phyloP scores from a whole-genome alignment of 345 rosid species.

The Eucalyptus brandiana region DNA sequence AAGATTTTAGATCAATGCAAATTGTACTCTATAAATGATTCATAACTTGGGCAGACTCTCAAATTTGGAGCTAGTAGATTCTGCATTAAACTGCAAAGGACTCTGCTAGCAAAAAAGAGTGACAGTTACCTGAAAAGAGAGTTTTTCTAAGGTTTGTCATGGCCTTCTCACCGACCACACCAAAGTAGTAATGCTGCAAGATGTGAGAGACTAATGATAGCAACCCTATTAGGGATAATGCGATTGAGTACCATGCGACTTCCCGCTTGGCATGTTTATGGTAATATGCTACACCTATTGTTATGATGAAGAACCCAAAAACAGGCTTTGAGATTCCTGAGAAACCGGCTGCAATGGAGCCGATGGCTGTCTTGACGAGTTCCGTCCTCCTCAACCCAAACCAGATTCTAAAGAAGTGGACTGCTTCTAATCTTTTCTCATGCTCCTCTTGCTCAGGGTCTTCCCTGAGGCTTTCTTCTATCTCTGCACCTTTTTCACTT shows the following conservation, averaged over 20 bases:
- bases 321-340: slow-evolving; percentile 62
- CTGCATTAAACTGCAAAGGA: too few relatives aligned
- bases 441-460: neutral
- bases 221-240: slow-evolving; percentile 30
- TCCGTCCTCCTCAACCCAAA: slow-evolving; percentile 27
- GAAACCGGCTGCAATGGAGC: slow-evolving; percentile 49
- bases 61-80: too few relatives aligned
- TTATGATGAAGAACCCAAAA: slow-evolving; percentile 51
- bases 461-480: neutral
- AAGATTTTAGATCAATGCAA: too few relatives aligned
- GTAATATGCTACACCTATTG: slow-evolving; percentile 46
- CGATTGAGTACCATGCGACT: slow-evolving; percentile 31
- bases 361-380: slow-evolving; percentile 15
- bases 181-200: slow-evolving; percentile 59
- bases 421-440: neutral
- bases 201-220: slow-evolving; percentile 39
- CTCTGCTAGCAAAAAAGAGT: neutral
- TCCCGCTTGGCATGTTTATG: slow-evolving; percentile 8
- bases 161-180: slow-evolving; percentile 57
- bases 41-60: too few relatives aligned
- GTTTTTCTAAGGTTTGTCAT: slow-evolving; percentile 44
- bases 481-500: neutral
- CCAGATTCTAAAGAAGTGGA: slow-evolving; percentile 48
- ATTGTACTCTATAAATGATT: too few relatives aligned
- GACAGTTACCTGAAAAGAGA: slow-evolving; percentile 33